Base-by-base conservation (phyloP, 495 filamentous ascomycete species). In the Penicillium turbatum region DNA sequence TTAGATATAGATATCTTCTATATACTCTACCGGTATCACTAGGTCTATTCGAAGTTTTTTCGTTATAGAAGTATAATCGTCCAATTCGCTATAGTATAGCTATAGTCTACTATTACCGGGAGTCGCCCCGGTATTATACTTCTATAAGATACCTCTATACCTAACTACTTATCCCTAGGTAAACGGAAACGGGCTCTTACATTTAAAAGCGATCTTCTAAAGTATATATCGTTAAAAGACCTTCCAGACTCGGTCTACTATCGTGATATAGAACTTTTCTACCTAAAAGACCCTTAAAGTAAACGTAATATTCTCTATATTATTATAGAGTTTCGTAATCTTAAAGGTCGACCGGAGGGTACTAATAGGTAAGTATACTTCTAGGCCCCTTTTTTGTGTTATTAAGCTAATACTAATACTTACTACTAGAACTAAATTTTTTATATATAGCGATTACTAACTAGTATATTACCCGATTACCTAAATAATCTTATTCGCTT, bases 41-140 rank as follows among this genome's bases (percentile, higher is more conserved):
- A 47, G 65, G 55, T 68, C 29, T 27, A 68, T 68, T 63, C 57
- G 45, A 49, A 30, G 6, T 59, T 62, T 49, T 68, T 68, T 47
- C 49, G 51, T 53, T 53, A 70, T 42, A 43, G 67, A 46, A 67
- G 53, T 53, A 67, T 70, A 51, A 61, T 67, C 19, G 49, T 67
- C 30, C 54, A 69, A 43, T 62, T 62, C 51, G 55, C 60, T 55
- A 64, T 40, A 11, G 50, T 67, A 41, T 45, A 64, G 45, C 62
- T 70, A 26, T 70, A 56, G 62, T 70, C 62, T 24, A 48, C 62
- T 11, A 70, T 67, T 58, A 70, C 61, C n/a, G 53, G 60, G 36
- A 65, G 55, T 21, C 56, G 55, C 46, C 64, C 60, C 27, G 55
- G 59, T 13, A 53, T 70, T 15, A 48, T 68, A 29, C 60, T 70